A percentile compares a stretch with the other conserved stretches of the same genome.
Evolutionary conservation across 2,329 filamentous ascomycete genomes (phyloP).

Genomic region (Penicillium concentricum): DNA sequence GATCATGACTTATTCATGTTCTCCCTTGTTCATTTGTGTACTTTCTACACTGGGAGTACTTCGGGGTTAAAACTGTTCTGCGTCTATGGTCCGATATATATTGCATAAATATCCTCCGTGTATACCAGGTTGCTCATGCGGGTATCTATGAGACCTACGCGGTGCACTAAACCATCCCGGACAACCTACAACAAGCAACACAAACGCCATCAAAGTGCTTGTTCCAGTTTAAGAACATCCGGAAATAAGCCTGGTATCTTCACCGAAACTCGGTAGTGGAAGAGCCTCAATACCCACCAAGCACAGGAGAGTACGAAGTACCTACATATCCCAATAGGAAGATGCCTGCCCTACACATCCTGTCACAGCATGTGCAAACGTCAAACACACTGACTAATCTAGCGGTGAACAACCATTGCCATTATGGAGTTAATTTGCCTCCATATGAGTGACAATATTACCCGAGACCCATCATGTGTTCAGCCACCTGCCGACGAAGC

Average conservation of each 20-base stretch:
- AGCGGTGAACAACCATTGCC: neutral
- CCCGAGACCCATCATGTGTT: conserved; percentile 3
- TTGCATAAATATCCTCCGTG: neutral
- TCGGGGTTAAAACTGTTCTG: neutral
- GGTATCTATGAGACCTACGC: neutral
- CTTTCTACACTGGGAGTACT: neutral
- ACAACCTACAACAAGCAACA: neutral
- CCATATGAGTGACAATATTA: neutral
- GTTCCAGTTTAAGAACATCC: neutral
- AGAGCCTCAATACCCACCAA: neutral
- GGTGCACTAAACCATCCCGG: neutral
- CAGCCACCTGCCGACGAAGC: neutral
- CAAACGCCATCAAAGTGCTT: neutral
- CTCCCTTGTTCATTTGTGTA: neutral
- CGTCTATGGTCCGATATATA: neutral
- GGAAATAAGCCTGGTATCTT: neutral
- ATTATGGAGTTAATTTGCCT: neutral
- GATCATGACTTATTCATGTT: neutral
- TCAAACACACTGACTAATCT: neutral
- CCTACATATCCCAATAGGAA: neutral
- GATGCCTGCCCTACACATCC: neutral
- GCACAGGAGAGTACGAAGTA: neutral
- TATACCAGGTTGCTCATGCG: neutral
- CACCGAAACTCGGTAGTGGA: neutral
- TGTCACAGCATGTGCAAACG: conserved; percentile 1